Percentiles rank a stretch among this genome's conserved stretches.
Conservation (phyloP, 257 asterid genomes). For the Paraleonurus japonicus region DNA sequence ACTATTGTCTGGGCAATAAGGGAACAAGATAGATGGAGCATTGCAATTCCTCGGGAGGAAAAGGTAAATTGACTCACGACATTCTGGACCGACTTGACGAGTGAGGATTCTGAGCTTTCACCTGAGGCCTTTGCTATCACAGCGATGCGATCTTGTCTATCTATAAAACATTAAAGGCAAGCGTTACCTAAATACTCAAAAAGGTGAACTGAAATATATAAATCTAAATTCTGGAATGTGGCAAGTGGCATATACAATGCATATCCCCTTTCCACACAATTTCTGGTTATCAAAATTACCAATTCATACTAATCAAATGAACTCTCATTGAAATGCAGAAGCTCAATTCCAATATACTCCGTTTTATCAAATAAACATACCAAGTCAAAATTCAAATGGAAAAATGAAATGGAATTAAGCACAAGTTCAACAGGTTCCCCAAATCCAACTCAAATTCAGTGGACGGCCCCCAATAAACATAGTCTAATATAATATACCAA, state of each 20-base stretch:
- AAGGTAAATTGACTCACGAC: conserved; percentile 58
- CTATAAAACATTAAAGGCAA: conserved; percentile 34
- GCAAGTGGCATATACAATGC: neutral
- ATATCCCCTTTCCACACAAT: neutral
- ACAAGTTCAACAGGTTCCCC: neutral
- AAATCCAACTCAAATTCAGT: neutral
- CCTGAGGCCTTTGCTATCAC: conserved; percentile 63
- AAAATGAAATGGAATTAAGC: neutral
- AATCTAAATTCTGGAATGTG: neutral
- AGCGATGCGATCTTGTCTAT: conserved; percentile 36
- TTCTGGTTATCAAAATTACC: neutral
- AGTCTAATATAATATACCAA: neutral
- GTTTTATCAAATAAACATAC: neutral
- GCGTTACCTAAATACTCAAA: neutral
- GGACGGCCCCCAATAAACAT: too few species aligned
- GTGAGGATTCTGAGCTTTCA: conserved; percentile 64
- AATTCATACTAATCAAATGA: neutral
- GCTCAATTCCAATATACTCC: neutral
- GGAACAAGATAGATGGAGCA: neutral
- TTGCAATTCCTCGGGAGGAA: neutral
- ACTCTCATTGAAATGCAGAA: neutral
- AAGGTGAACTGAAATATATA: neutral
- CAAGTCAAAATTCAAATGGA: neutral
- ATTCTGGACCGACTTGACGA: conserved; percentile 58
- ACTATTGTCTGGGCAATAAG: neutral